A percentile compares a stretch with the other conserved stretches of the same genome.
Conservation (phyloP, 148 eudicot genomes). For the Rhododendron molle region DNA sequence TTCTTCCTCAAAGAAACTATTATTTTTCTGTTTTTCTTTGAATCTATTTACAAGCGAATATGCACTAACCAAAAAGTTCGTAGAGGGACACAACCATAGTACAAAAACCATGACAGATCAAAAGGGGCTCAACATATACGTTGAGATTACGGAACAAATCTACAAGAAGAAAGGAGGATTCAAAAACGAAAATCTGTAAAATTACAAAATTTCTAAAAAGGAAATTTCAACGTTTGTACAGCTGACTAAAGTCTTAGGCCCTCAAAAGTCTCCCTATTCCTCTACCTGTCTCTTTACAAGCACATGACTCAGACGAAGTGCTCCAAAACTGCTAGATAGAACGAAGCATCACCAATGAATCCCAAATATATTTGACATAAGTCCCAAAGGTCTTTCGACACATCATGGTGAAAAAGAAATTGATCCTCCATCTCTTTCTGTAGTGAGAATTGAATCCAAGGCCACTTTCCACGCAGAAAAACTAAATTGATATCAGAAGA, state of each 20-base stretch:
- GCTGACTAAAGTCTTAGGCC: background rate
- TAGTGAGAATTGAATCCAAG: background rate
- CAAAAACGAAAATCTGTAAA: background rate
- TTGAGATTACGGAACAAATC: background rate
- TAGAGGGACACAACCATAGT: background rate
- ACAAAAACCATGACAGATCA: background rate
- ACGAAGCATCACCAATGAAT: background rate
- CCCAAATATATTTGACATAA: background rate
- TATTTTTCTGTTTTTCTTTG: background rate
- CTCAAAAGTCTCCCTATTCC: background rate
- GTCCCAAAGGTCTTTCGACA: background rate
- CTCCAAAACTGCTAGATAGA: background rate
- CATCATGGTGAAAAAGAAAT: background rate
- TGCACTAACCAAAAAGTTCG: background rate
- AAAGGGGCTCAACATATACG: background rate
- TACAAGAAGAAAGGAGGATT: background rate
- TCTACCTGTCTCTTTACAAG: background rate
- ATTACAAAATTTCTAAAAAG: background rate
- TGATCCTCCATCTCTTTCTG: background rate
- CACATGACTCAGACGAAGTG: background rate
- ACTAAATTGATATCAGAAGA: background rate
- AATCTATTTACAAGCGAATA: background rate
- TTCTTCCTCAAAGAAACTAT: no score
- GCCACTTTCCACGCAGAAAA: background rate
- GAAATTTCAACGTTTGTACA: background rate